Evolutionary conservation across 2,329 filamentous ascomycete genomes (phyloP), one percentile per base, ranked within the genome.

Genomic region (Fusarium metavorans): DNA sequence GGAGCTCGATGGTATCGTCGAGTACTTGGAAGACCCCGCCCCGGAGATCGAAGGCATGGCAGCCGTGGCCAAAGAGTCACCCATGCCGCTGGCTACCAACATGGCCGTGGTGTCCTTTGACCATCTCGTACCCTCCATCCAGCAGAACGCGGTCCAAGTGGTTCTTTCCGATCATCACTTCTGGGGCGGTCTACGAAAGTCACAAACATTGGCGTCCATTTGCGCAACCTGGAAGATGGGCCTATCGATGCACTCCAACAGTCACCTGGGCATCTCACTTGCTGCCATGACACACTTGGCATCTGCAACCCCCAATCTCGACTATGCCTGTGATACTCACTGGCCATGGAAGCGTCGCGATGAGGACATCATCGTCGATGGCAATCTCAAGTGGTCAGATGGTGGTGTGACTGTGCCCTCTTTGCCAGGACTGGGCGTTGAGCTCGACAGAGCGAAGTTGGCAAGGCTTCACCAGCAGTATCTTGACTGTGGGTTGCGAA

Each of bases 341-440:
- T 85, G 84, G 84, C 84, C 84, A 8, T 85, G 84, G 84, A 85
- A 85, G 76, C 82, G 81, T 4, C 79, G 81, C 0, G 81, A 85
- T 8, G 84, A 85, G 70, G 84, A 85, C 58, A 83, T 85, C 6
- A 75, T 85, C 52, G 67, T 81, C 9, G 80, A 83, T n/a, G 82
- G 83, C 2, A 78, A 80, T 0, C 50, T 85, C 64, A 80, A 74
- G 30, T 85, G 83, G 83, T 71, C 59, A 0, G 78, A 84, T 43
- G 83, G 83, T 0, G 82, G 80, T 1, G 68, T 85, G 5, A 39
- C 76, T 0, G 83, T 85, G 25, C 83, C 83, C 1, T 80, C 75
- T 0, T 50, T 66, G 0, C 82, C 83, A 3, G 83, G 83, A 2
- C 56, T 84, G 16, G 83, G 83, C 0, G 41, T 84, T 7, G 82